phyloP scores from a whole-genome alignment of 306 rosid species.

The Prosopis cineraria region DNA sequence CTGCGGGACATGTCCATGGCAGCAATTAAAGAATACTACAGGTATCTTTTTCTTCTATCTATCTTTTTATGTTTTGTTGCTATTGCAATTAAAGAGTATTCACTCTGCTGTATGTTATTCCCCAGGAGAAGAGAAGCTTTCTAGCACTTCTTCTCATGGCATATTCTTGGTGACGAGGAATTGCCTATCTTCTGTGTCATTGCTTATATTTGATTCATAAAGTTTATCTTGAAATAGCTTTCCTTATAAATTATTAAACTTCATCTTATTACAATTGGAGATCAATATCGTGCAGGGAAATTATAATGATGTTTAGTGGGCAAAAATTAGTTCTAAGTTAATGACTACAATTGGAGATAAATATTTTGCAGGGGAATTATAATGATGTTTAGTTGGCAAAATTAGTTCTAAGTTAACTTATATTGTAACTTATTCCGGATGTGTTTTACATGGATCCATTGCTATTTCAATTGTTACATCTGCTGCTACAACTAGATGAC shows the following conservation, averaged over 20 bases:
- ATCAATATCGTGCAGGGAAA: neutral
- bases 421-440: neutral
- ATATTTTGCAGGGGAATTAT: neutral
- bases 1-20: constrained; percentile 61
- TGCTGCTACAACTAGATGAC: neutral
- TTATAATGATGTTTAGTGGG: neutral
- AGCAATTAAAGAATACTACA: constrained; percentile 85
- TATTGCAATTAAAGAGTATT: too few relatives aligned
- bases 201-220: neutral
- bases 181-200: neutral
- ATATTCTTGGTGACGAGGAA: too few relatives aligned
- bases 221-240: neutral
- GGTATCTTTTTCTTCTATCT: constrained; percentile 47
- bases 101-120: neutral
- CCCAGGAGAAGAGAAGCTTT: too few relatives aligned
- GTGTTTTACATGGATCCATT: neutral
- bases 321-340: neutral
- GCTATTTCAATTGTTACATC: neutral
- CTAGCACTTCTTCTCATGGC: too few relatives aligned
- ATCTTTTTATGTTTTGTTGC: constrained; percentile 10
- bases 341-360: neutral
- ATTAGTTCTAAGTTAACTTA: neutral
- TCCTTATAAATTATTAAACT: neutral
- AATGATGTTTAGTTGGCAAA: neutral
- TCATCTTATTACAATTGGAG: neutral